These are phyloP conservation scores for Blastobotrys muscicola DNA, from an alignment of 805 yeast genomes.

Conservation along the genomic window DNA sequence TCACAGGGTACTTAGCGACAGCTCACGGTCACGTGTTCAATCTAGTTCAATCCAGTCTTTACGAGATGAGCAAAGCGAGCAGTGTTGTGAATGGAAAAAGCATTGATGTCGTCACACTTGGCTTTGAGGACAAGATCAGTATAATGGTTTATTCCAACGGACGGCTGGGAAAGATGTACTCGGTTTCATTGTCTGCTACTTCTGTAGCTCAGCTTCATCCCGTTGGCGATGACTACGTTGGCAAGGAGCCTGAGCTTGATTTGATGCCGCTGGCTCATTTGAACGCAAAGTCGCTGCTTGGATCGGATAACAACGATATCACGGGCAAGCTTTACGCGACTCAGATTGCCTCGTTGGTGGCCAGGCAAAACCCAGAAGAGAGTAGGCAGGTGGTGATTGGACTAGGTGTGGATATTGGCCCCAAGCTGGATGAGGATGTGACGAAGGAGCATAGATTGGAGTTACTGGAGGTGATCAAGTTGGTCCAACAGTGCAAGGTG, in stretches of 20 bases:
- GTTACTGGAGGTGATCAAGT: conserved; percentile 21
- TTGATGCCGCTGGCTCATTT: conserved; percentile 19
- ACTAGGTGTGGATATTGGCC: conserved; percentile 20
- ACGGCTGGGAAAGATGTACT: conserved; percentile 21
- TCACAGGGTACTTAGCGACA: background rate
- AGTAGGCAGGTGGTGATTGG: conserved; percentile 24
- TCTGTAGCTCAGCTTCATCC: conserved; percentile 6
- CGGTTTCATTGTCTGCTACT: conserved; percentile 12
- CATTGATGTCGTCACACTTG: conserved; percentile 23
- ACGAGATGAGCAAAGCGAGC: background rate
- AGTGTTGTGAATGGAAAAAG: conserved; percentile 8
- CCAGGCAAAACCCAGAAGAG: conserved; percentile 26
- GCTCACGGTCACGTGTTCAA: background rate
- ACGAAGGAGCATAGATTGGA: conserved; percentile 20
- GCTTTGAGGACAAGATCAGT: conserved; percentile 24
- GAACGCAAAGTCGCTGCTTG: conserved; percentile 17
- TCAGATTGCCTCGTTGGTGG: conserved; percentile 24
- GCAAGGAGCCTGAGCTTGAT: conserved; percentile 5
- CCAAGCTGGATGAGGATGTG: conserved; percentile 20
- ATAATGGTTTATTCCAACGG: conserved; percentile 25
- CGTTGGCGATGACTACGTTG: conserved; percentile 2
- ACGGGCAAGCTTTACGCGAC: conserved; percentile 24
- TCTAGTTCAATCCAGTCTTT: background rate
- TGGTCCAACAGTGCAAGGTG: conserved; percentile 23
- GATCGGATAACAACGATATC: conserved; percentile 16